A percentile compares a stretch with the other conserved stretches of the same genome.
These are phyloP conservation scores for Porcisia hertigi DNA, from an alignment of 208 protist genomes.

Conservation along the genomic window DNA sequence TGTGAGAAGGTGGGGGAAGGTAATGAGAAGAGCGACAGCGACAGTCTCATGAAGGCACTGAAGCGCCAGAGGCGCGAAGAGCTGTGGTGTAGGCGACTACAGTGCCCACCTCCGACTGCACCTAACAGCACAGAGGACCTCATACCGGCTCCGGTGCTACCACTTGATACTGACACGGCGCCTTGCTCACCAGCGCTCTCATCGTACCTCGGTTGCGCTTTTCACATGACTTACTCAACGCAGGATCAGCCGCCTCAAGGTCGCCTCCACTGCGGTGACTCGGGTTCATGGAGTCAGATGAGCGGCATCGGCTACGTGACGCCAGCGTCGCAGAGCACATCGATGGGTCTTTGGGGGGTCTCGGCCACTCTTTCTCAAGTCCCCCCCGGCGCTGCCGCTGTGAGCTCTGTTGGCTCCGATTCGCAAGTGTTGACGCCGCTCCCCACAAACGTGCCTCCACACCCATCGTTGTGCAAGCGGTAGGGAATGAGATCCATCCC, in stretches of 20 bases:
- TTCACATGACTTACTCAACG: not conserved
- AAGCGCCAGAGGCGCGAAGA: conserved; percentile 30
- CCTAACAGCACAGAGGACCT: conserved; percentile 18
- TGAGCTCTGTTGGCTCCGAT: not conserved
- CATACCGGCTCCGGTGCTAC: conserved; percentile 16
- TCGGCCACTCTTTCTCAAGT: conserved; percentile 6
- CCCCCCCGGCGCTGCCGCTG: not conserved
- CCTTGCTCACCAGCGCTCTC: not conserved
- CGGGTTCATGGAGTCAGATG: conserved; percentile 21
- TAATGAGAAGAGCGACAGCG: not conserved
- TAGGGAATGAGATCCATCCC: not conserved
- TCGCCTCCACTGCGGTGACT: not conserved
- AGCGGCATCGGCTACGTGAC: conserved; percentile 33
- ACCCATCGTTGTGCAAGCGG: conserved; percentile 8
- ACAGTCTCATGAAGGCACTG: not conserved
- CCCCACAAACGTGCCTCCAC: conserved; percentile 19
- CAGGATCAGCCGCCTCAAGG: not conserved
- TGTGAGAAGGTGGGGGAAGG: not conserved
- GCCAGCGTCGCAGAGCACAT: conserved; percentile 25
- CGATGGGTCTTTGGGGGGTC: conserved; percentile 7
- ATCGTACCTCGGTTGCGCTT: not conserved
- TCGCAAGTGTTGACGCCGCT: conserved; percentile 22
- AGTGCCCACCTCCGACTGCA: conserved; percentile 9
- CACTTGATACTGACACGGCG: not conserved
- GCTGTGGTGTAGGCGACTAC: conserved; percentile 3